Evolutionary conservation across 2,329 filamentous ascomycete genomes (phyloP), one percentile per base, ranked within the genome.

Genomic region (Taxawa tesnikishii): DNA sequence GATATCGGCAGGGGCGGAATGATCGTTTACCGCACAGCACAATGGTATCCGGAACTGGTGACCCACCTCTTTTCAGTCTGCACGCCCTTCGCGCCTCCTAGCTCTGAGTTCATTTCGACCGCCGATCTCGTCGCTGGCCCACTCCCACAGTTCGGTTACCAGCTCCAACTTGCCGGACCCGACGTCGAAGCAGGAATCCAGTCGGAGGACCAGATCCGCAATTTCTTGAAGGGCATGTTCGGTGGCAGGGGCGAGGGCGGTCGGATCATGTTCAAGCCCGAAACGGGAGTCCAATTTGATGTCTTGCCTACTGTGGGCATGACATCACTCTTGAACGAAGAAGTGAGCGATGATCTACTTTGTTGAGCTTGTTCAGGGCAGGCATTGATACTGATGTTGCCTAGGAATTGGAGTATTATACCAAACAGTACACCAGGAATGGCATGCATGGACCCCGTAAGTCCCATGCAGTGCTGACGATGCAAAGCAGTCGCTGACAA

Each of bases 41-140:
- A 80, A 40, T 83, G 75, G 68, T 66, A 85, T 47, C 83, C 83
- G 0, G 59, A 75, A 25, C 63, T 92, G 9, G 63, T 94, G 41
- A 69, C 68, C 24, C 77, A 76, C 45, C 64, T 94, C 38, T 88
- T 94, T 61, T 73, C 72, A 43, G 63, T 94, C 38, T 90, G 83
- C 59, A 87, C 83, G 16, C 82, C 87, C 0, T 93, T 78, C 53
- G 47, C 34, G 5, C 14, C 31, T 14, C 33, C 38, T 2, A 37
- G 30, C 10, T 27, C 19, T 24, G 24, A 29, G 4, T 41, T 62
- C 48, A 40, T 70, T 11, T 60, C 74, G 1, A 60, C 79, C 2
- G 69, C 79, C 46, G 57, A 69, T n/a, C 40, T 81, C 16, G 70
- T 80, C 27, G 62, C 62, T 26, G 60, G 43, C 48, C 64, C 33